These are phyloP conservation scores for Aspergillus sp. DNA, from an alignment of 2,329 filamentous ascomycete species.

Conservation along the genomic window DNA sequence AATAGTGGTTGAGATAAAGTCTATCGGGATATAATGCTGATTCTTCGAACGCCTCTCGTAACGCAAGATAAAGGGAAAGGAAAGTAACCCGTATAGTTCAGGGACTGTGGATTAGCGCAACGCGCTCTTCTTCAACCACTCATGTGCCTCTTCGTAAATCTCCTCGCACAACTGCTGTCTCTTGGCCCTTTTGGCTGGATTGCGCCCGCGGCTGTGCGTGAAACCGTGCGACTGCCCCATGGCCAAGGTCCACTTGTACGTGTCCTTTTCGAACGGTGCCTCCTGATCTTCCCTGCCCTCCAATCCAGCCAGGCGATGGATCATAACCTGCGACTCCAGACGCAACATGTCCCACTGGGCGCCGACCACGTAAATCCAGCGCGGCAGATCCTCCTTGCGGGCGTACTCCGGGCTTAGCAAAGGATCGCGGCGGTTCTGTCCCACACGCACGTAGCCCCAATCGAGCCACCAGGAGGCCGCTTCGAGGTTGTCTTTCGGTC, in stretches of 20 bases:
- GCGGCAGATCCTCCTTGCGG: constrained; percentile 37
- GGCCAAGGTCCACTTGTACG: constrained; percentile 21
- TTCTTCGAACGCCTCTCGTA: neutral
- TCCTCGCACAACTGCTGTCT: neutral
- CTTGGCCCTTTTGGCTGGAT: neutral
- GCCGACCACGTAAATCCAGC: constrained; percentile 45
- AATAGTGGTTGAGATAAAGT: neutral
- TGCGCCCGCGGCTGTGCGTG: constrained; percentile 5
- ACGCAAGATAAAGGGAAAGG: no score
- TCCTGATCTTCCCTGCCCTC: constrained; percentile 18
- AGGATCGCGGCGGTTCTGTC: constrained; percentile 37
- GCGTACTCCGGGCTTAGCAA: constrained; percentile 45
- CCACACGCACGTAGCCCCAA: constrained; percentile 44
- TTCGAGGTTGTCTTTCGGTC: constrained; percentile 23
- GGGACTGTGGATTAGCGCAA: neutral
- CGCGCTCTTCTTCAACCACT: neutral
- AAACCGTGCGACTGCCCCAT: constrained; percentile 16
- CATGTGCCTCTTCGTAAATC: neutral
- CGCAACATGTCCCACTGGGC: constrained; percentile 48
- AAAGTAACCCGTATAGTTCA: neutral
- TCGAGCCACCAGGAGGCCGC: constrained; percentile 32
- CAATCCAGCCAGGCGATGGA: constrained; percentile 25
- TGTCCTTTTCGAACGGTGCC: constrained; percentile 14
- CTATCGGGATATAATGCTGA: neutral
- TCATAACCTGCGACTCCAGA: constrained; percentile 38